These are phyloP conservation scores for Leptosphaerulina australis DNA, from an alignment of 2,329 filamentous ascomycete genomes.

Conservation along the genomic window DNA sequence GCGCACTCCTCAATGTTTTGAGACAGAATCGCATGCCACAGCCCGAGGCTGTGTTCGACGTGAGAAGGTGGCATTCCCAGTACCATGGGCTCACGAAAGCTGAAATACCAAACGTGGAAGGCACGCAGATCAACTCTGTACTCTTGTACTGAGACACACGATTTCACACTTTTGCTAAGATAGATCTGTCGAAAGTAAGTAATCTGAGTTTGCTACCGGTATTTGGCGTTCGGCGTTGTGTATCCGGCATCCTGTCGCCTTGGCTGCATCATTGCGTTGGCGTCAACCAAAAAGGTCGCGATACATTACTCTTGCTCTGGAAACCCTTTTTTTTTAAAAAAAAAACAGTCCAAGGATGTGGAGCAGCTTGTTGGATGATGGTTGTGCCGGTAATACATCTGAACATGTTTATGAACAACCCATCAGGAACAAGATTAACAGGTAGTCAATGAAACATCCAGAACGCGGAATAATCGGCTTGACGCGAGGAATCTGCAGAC, in stretches of 20 bases:
- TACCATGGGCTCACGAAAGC: conserved; percentile 21
- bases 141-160: conserved; percentile 10
- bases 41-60: conserved; percentile 13
- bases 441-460: conserved; percentile 10
- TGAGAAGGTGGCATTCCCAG: conserved; percentile 21
- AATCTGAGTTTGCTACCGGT: background rate
- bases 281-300: background rate
- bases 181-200: background rate
- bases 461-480: conserved; percentile 12
- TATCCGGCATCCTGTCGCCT: background rate
- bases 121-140: conserved; percentile 19
- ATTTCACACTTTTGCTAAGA: background rate
- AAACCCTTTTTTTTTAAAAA: too few species aligned
- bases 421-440: background rate
- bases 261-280: background rate
- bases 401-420: background rate
- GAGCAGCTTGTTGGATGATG: background rate
- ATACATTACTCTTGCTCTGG: background rate
- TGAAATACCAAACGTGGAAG: conserved; percentile 21
- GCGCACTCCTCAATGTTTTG: conserved; percentile 21
- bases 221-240: background rate
- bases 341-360: background rate
- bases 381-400: background rate
- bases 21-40: conserved; percentile 26
- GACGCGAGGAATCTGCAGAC: conserved; percentile 22